Conservation (phyloP, 257 asterid genomes). For the Primulina tabacum region DNA sequence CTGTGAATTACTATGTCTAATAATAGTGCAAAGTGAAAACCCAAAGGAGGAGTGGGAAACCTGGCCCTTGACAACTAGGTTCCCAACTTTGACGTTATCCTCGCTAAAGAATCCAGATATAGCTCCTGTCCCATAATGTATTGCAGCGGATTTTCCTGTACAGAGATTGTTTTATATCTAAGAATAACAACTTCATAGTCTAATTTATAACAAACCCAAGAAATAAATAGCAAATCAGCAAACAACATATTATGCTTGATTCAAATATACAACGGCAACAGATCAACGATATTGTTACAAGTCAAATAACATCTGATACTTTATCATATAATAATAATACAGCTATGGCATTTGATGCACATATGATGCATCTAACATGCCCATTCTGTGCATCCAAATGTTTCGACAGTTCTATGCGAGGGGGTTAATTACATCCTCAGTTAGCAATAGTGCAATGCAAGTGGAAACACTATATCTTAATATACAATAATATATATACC, state of each 20-base stretch:
- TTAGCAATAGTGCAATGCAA: not conserved
- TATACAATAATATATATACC: not conserved
- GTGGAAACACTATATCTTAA: not conserved
- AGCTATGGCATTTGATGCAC: not conserved
- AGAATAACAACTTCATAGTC: not conserved
- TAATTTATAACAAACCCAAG: not conserved
- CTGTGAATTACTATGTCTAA: not conserved
- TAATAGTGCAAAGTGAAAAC: not conserved
- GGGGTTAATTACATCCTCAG: not conserved
- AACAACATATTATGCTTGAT: not conserved
- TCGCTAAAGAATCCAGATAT: constrained; percentile 83
- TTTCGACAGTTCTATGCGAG: no score
- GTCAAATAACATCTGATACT: not conserved
- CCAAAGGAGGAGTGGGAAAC: constrained; percentile 24
- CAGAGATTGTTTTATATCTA: not conserved
- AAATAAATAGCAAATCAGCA: not conserved
- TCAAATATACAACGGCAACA: not conserved
- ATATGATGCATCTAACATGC: not conserved
- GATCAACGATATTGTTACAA: not conserved
- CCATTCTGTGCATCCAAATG: no score
- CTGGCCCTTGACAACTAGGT: constrained; percentile 65
- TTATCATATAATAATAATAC: not conserved
- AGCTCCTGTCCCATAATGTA: constrained; percentile 86
- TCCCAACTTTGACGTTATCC: constrained; percentile 67
- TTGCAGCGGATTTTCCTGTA: constrained; percentile 79